phyloP scores from a whole-genome alignment of 306 rosid genomes.

The Pyrus communis region DNA sequence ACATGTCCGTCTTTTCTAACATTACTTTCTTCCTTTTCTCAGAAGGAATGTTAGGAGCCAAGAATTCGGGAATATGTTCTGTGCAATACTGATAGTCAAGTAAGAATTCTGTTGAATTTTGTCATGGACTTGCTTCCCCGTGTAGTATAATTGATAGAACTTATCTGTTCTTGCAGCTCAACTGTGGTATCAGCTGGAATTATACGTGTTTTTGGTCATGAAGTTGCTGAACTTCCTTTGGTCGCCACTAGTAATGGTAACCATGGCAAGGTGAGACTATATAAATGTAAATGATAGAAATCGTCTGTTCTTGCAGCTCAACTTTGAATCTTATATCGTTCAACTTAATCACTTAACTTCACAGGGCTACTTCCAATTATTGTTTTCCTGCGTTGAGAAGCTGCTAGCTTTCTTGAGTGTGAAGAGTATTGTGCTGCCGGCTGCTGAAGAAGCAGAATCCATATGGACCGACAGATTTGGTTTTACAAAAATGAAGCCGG shows the following conservation, averaged over 20 bases:
- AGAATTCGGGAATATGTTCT: conserved; percentile 87
- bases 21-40: conserved; percentile 8
- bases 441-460: conserved; percentile 89
- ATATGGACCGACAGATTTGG: conserved; percentile 88
- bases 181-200: conserved; percentile 87
- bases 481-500: conserved; percentile 63
- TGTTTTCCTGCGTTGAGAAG: conserved; percentile 84
- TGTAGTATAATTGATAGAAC: conserved; percentile 11
- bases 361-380: conserved; percentile 92
- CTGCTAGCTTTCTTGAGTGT: conserved; percentile 70
- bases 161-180: conserved; percentile 56
- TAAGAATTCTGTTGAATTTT: conserved; percentile 31
- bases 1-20: neutral
- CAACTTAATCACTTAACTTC: neutral
- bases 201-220: conserved; percentile 72
- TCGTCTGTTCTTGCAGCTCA: conserved; percentile 57
- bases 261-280: conserved; percentile 74
- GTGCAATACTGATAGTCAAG: conserved; percentile 89
- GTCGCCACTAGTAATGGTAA: conserved; percentile 74
- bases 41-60: conserved; percentile 80
- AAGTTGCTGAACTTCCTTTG: conserved; percentile 87
- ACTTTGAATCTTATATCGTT: conserved; percentile 26
- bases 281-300: conserved; percentile 7
- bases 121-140: neutral
- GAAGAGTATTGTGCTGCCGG: conserved; percentile 78